Base-by-base conservation (phyloP, 495 filamentous ascomycete genomes). In the Trichoderma reesei region DNA sequence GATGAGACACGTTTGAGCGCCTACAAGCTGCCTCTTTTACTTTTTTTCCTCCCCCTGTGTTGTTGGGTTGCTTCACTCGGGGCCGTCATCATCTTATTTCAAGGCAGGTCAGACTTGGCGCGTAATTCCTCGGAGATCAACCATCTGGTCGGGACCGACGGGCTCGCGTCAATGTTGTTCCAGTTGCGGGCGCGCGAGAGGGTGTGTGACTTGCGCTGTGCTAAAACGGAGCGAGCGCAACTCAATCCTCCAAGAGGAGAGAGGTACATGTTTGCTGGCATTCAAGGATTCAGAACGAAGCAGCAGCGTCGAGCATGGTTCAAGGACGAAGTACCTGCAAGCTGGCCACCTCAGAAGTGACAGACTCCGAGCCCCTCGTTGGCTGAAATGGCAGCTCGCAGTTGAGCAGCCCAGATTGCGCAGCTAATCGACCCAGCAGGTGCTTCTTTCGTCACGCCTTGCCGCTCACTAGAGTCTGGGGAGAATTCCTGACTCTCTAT, bases 111-210 rank as follows among this genome's bases (percentile, higher is more conserved):
- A 48, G 16, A 6, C n/a, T n/a, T n/a, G 26, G 20, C 51, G 20
- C 51, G 20, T 11, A 26, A 26, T 56, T 56, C 51, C 3, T 56
- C 51, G 51, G 51, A 56, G 51, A 56, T 31, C 51, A 56, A 56
- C 51, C 51, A 56, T 20, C 51, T 56, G 20, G 51, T 56, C 51
- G 51, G 51, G 51, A 56, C 51, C 51, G 51, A 56, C 31, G 51
- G 51, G 7, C 51, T 56, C 51, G 51, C 51, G 34, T 56, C 31
- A 13, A 11, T 14, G 20, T 14, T 56, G 20, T 31, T 31, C 8
- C 26, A 34, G 51, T 13, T 33, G 20, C 37, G 37, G 10, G 37
- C 37, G 26, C 2, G 20, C 31, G 20, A 5, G 6, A 11, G 26
- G 16, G 51, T 3, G 51, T 56, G 51, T 56, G 51, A 9, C 2